A percentile compares a stretch with the other conserved stretches of the same genome.
phyloP scores from a whole-genome alignment of 345 rosid species.

The Populus davidiana region DNA sequence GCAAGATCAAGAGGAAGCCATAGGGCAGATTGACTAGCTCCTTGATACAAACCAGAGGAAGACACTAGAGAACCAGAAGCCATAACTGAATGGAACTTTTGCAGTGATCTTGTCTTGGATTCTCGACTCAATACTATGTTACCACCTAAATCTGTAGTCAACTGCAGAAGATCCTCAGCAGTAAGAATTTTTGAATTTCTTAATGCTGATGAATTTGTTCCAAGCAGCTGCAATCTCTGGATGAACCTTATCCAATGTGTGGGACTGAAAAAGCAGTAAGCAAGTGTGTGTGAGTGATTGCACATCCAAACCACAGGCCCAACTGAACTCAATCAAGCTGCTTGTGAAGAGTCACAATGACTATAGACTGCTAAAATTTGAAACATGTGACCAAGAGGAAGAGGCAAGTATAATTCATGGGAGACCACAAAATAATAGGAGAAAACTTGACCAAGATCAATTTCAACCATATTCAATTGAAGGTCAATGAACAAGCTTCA shows the following conservation, averaged over 20 bases:
- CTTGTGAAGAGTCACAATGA: background rate
- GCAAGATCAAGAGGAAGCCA: slow-evolving; percentile 94
- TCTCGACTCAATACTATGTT: slow-evolving; percentile 35
- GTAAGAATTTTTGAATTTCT: slow-evolving; percentile 55
- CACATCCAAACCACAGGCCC: background rate
- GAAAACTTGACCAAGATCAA: background rate
- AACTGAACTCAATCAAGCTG: background rate
- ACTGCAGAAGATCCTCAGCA: slow-evolving; percentile 55
- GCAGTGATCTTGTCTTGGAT: slow-evolving; percentile 45
- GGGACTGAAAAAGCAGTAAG: slow-evolving; percentile 42
- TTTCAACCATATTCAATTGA: background rate
- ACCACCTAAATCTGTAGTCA: slow-evolving; percentile 61
- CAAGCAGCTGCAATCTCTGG: slow-evolving; percentile 58
- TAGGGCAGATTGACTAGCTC: slow-evolving; percentile 65
- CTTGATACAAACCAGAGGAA: slow-evolving; percentile 61
- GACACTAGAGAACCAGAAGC: slow-evolving; percentile 55
- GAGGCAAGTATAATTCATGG: background rate
- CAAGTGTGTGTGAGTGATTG: background rate
- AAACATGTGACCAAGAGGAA: background rate
- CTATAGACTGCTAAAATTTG: background rate
- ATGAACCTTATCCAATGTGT: slow-evolving; percentile 67
- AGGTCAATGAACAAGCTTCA: background rate
- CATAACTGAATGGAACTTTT: slow-evolving; percentile 53
- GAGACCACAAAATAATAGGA: background rate
- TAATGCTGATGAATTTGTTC: slow-evolving; percentile 58